A percentile compares a stretch with the other conserved stretches of the same genome.
Evolutionary conservation across 2,329 filamentous ascomycete species (phyloP).

Genomic region (Fusarium musae): DNA sequence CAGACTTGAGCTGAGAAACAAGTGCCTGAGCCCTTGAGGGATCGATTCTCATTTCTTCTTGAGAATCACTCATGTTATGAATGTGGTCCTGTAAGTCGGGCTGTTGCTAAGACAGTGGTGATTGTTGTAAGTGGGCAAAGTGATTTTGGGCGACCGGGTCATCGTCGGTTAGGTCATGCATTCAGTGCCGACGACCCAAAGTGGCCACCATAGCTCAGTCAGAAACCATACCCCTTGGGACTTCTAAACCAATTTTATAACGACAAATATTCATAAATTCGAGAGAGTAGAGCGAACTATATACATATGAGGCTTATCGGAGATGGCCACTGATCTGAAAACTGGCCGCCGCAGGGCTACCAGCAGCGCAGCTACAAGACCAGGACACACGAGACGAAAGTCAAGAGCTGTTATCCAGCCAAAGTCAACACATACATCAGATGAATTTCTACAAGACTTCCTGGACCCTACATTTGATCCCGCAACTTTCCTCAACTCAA

Average conservation of each 20-base stretch:
- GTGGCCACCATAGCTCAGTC: slow-evolving; percentile 28
- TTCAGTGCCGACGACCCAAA: neutral
- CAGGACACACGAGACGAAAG: slow-evolving; percentile 55
- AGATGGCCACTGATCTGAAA: slow-evolving; percentile 48
- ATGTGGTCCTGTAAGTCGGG: neutral
- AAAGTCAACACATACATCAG: slow-evolving; percentile 72
- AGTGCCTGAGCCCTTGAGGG: slow-evolving; percentile 70
- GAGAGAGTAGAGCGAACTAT: neutral
- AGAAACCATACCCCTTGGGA: slow-evolving; percentile 20
- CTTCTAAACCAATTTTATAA: slow-evolving; percentile 1
- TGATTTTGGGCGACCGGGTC: slow-evolving; percentile 43
- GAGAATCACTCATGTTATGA: slow-evolving; percentile 55
- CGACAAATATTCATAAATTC: neutral
- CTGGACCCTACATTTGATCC: slow-evolving; percentile 82
- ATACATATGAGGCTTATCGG: neutral
- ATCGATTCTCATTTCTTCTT: slow-evolving; percentile 69
- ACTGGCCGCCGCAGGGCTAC: slow-evolving; percentile 58
- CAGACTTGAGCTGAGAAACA: slow-evolving; percentile 68
- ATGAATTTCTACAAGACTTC: slow-evolving; percentile 80
- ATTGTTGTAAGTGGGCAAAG: slow-evolving; percentile 41
- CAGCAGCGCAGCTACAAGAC: slow-evolving; percentile 56
- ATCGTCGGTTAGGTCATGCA: slow-evolving; percentile 47
- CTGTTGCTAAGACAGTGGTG: slow-evolving; percentile 1
- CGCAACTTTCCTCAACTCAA: slow-evolving; percentile 84
- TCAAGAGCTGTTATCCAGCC: slow-evolving; percentile 55